A percentile compares a stretch with the other conserved stretches of the same genome.
Conservation (phyloP, 345 rosid species). For the Aquilaria sinensis region DNA sequence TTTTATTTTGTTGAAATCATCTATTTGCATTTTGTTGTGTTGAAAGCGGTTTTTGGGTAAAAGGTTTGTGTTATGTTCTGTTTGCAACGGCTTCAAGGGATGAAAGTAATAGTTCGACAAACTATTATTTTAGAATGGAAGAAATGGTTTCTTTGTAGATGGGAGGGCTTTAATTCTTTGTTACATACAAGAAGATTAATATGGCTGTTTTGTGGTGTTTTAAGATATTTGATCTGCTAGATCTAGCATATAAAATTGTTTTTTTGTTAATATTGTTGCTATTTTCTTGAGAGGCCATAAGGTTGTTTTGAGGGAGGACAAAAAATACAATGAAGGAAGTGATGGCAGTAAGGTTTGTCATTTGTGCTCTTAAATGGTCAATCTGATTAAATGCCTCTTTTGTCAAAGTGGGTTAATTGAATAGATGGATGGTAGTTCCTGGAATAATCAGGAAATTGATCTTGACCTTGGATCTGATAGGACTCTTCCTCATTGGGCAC, state of each 20-base stretch:
- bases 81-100: no score
- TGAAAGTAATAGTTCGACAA: no score
- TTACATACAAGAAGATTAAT: not conserved
- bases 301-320: not conserved
- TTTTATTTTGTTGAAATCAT: no score
- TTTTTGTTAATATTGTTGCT: conserved; percentile 1
- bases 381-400: conserved; percentile 72
- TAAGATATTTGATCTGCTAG: not conserved
- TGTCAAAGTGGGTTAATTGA: conserved; percentile 60
- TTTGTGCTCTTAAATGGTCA: conserved; percentile 60
- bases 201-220: not conserved
- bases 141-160: not conserved
- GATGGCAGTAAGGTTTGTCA: conserved; percentile 48
- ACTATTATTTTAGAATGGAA: no score
- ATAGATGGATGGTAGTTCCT: conserved; percentile 28
- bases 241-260: not conserved
- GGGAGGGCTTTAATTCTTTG: not conserved
- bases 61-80: no score
- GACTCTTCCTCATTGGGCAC: conserved; percentile 77
- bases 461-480: conserved; percentile 66
- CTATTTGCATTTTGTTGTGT: no score
- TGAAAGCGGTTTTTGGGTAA: no score
- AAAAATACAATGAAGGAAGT: conserved; percentile 37
- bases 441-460: conserved; percentile 31
- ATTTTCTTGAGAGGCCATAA: conserved; percentile 13